phyloP scores from a whole-genome alignment of 495 filamentous ascomycete genomes.

The Talaromyces proteolyticus region DNA sequence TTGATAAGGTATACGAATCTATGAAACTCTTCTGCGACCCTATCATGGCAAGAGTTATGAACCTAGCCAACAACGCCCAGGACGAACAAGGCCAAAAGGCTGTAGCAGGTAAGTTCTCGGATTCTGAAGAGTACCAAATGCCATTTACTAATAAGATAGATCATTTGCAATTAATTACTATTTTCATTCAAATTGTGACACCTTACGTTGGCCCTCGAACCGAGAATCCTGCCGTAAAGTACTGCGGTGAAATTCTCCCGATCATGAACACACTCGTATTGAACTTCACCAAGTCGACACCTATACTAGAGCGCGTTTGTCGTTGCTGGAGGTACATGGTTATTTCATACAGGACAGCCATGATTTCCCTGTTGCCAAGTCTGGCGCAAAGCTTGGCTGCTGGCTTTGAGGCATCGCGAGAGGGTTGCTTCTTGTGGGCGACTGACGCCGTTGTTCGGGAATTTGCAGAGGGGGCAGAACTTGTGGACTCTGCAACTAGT shows the following conservation, averaged over 20 bases:
- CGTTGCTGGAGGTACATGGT: constrained; percentile 95
- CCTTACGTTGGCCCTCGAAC: constrained; percentile 67
- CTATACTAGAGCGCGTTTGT: constrained; percentile 89
- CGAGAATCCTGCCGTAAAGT: constrained; percentile 89
- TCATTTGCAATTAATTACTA: constrained; percentile 84
- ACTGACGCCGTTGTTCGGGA: constrained; percentile 92
- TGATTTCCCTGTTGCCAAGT: constrained; percentile 74
- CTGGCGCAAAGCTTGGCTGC: constrained; percentile 81
- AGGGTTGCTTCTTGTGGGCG: constrained; percentile 97
- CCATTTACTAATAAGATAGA: constrained; percentile 44
- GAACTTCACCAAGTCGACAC: constrained; percentile 74
- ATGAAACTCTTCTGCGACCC: constrained; percentile 94
- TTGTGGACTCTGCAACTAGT: constrained; percentile 78
- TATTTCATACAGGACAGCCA: constrained; percentile 86
- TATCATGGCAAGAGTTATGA: constrained; percentile 78
- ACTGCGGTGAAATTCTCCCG: constrained; percentile 89
- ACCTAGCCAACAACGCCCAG: constrained; percentile 75
- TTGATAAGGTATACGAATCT: constrained; percentile 69
- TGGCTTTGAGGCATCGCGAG: constrained; percentile 78
- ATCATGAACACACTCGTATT: constrained; percentile 77
- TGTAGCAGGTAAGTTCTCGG: constrained; percentile 65
- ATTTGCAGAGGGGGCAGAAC: constrained; percentile 82
- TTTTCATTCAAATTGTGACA: constrained; percentile 74
- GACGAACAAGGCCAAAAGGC: constrained; percentile 74
- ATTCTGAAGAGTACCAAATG: neutral